These are phyloP conservation scores for Waltergamsia citrina DNA, from an alignment of 2,329 filamentous ascomycete species.

Conservation along the genomic window DNA sequence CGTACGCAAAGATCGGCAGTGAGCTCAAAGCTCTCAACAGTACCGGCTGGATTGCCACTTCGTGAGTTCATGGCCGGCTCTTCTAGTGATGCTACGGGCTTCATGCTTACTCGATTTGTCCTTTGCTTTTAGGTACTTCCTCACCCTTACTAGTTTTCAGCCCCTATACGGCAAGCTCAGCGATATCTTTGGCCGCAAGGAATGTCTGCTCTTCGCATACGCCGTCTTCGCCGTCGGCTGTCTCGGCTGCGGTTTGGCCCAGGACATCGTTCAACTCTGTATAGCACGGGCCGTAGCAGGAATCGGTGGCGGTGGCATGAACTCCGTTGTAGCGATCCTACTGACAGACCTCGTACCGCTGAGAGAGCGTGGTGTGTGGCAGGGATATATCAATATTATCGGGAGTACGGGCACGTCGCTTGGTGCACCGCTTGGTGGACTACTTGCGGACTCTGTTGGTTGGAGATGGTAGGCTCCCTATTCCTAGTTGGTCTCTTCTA, in stretches of 20 bases:
- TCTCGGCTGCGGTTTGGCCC: conserved; percentile 64
- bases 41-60: conserved; percentile 73
- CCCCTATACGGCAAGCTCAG: conserved; percentile 70
- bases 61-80: too few relatives aligned
- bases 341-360: conserved; percentile 58
- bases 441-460: conserved; percentile 63
- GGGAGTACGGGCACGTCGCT: conserved; percentile 58
- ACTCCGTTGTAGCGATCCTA: conserved; percentile 55
- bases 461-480: conserved; percentile 55
- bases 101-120: conserved; percentile 54
- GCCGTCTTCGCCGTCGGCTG: conserved; percentile 66
- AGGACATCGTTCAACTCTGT: conserved; percentile 54
- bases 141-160: conserved; percentile 70
- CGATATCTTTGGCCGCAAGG: conserved; percentile 68
- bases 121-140: conserved; percentile 71
- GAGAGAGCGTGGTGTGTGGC: conserved; percentile 20
- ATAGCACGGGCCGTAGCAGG: conserved; percentile 65
- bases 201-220: conserved; percentile 64
- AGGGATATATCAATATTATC: conserved; percentile 55
- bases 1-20: conserved; percentile 68
- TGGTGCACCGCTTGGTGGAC: conserved; percentile 62
- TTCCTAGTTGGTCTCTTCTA: too few relatives aligned
- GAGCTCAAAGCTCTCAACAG: conserved; percentile 66
- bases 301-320: conserved; percentile 64
- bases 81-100: too few relatives aligned